Percentiles rank a stretch among this genome's conserved stretches.
phyloP scores from a whole-genome alignment of 225 moss, liverwort and hornwort genomes.

The Sphagnum contortum region DNA sequence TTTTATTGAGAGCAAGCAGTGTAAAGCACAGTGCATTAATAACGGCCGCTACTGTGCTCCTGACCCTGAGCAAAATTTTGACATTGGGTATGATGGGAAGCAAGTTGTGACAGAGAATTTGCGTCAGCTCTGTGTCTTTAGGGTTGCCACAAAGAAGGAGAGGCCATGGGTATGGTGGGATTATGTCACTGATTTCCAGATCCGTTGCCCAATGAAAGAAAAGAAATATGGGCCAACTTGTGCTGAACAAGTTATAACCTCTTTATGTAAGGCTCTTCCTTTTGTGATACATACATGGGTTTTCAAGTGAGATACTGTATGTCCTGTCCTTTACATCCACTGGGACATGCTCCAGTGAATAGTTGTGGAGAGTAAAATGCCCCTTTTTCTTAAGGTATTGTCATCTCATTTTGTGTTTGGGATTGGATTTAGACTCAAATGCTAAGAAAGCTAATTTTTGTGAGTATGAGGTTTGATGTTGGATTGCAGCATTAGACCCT shows the following conservation, averaged over 20 bases:
- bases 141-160: slow-evolving; percentile 24
- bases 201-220: slow-evolving; percentile 78
- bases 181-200: slow-evolving; percentile 70
- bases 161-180: slow-evolving; percentile 91
- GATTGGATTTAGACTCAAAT: too few relatives aligned
- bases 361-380: too few relatives aligned
- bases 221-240: slow-evolving; percentile 42
- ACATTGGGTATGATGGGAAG: slow-evolving; percentile 63
- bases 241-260: slow-evolving; percentile 50
- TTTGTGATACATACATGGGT: background rate
- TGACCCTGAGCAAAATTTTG: slow-evolving; percentile 75
- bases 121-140: slow-evolving; percentile 69
- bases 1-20: slow-evolving; percentile 53
- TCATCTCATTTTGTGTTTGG: too few relatives aligned
- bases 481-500: slow-evolving; percentile 27
- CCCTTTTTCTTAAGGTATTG: too few relatives aligned
- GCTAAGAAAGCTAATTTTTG: too few relatives aligned
- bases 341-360: too few relatives aligned
- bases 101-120: slow-evolving; percentile 73
- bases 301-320: too few relatives aligned
- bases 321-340: too few relatives aligned
- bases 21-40: slow-evolving; percentile 76
- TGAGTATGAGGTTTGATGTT: background rate
- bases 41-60: slow-evolving; percentile 78
- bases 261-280: slow-evolving; percentile 35